Conservation (phyloP, 2,329 filamentous ascomycete species). For the Apiospora rasikravindrae region DNA sequence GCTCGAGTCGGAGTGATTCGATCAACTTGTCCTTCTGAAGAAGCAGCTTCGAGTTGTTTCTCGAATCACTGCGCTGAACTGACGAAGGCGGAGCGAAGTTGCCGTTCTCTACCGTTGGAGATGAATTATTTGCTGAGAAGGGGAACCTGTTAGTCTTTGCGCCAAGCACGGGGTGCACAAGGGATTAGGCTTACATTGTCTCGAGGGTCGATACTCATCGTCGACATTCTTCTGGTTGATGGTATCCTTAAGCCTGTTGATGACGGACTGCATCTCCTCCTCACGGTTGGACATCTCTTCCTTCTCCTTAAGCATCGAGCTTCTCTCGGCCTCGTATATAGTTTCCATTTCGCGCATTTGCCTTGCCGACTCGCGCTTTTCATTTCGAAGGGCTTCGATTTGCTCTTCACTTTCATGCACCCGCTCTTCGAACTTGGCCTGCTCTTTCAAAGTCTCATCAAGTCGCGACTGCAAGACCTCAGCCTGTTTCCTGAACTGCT, state of each 20-base stretch:
- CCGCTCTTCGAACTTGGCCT: slow-evolving; percentile 84
- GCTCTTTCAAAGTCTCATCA: slow-evolving; percentile 83
- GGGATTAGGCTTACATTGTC: slow-evolving; percentile 56
- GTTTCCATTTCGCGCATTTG: slow-evolving; percentile 90
- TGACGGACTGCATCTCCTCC: slow-evolving; percentile 88
- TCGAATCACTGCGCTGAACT: slow-evolving; percentile 84
- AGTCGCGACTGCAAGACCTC: slow-evolving; percentile 85
- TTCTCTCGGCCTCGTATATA: slow-evolving; percentile 90
- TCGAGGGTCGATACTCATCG: slow-evolving; percentile 62
- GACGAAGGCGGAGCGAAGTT: slow-evolving; percentile 89
- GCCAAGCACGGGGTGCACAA: neutral
- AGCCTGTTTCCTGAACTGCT: slow-evolving; percentile 82
- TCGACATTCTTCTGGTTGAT: slow-evolving; percentile 71
- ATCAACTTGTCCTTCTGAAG: slow-evolving; percentile 97
- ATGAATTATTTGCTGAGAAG: slow-evolving; percentile 58
- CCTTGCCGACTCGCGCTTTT: slow-evolving; percentile 81
- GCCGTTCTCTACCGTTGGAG: slow-evolving; percentile 71
- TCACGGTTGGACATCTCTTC: slow-evolving; percentile 84
- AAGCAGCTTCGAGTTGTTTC: slow-evolving; percentile 86
- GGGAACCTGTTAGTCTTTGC: slow-evolving; percentile 7
- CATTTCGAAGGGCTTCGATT: slow-evolving; percentile 79
- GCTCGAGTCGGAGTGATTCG: slow-evolving; percentile 86
- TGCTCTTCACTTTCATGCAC: slow-evolving; percentile 86
- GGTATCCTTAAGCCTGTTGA: slow-evolving; percentile 90
- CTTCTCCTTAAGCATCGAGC: slow-evolving; percentile 87